A percentile compares a stretch with the other conserved stretches of the same genome.
These are phyloP conservation scores for Fusarium ramigenum DNA, from an alignment of 2,329 filamentous ascomycete genomes.

Conservation along the genomic window DNA sequence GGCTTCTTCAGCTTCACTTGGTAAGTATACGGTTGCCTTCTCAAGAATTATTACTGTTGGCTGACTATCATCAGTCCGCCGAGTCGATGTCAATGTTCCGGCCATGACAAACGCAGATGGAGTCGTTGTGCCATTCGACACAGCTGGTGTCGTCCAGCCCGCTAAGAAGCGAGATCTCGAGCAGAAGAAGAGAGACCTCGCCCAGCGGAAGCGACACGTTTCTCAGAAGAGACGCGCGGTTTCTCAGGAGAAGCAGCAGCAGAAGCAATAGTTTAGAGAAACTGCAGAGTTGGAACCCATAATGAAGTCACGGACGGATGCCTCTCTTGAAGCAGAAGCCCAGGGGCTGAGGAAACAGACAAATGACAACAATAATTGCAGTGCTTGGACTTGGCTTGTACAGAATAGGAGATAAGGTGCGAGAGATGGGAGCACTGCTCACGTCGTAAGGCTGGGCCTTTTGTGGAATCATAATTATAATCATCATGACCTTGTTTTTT, in stretches of 20 bases:
- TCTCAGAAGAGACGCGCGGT: constrained; percentile 2
- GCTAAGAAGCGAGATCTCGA: constrained; percentile 39
- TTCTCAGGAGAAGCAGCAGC: constrained; percentile 6
- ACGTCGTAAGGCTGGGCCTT: constrained; percentile 11
- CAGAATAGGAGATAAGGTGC: constrained; percentile 24
- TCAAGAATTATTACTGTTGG: background rate
- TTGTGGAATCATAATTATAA: constrained; percentile 17
- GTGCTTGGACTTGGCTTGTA: constrained; percentile 18
- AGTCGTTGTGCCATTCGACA: constrained; percentile 57
- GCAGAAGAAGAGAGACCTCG: background rate
- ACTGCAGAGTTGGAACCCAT: constrained; percentile 1
- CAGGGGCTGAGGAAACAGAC: constrained; percentile 2
- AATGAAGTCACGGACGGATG: constrained; percentile 18
- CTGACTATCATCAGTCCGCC: constrained; percentile 26
- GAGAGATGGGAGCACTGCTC: constrained; percentile 19
- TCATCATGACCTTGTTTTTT: background rate
- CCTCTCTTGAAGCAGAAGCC: background rate
- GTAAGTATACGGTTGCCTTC: constrained; percentile 33
- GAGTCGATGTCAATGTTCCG: constrained; percentile 47
- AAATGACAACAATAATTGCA: background rate
- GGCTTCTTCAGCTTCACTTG: constrained; percentile 54
- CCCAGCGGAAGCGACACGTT: constrained; percentile 1
- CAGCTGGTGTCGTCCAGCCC: constrained; percentile 54
- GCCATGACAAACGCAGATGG: constrained; percentile 59
- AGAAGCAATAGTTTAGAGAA: constrained; percentile 10